Conservation (phyloP, 2,329 filamentous ascomycete genomes). For the Knoxdaviesia proteae region DNA sequence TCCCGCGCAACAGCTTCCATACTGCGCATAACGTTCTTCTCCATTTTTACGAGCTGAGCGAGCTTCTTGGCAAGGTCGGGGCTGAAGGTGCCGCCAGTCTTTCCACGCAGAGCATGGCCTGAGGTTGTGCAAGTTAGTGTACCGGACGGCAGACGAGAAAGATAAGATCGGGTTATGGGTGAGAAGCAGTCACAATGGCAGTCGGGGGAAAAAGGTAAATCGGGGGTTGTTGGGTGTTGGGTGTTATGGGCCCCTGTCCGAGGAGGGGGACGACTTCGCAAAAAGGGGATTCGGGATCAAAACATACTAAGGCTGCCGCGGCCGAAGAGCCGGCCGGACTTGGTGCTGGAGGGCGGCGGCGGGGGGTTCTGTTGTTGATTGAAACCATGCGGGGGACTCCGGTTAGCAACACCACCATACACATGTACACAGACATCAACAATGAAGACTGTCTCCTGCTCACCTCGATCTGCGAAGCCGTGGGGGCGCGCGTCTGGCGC, state of each 20-base stretch:
- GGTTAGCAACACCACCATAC: too few species aligned
- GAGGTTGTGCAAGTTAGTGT: conserved; percentile 3
- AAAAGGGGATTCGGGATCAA: background rate
- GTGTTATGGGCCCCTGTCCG: background rate
- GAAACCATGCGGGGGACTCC: too few species aligned
- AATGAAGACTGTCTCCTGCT: too few species aligned
- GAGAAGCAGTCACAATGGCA: background rate
- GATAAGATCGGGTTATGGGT: background rate
- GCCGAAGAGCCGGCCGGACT: conserved; percentile 75
- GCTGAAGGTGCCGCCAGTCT: conserved; percentile 55
- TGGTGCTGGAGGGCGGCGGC: conserved; percentile 77
- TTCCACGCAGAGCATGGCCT: conserved; percentile 51
- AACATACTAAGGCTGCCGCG: conserved; percentile 67
- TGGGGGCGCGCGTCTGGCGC: conserved; percentile 91
- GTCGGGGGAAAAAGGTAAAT: background rate
- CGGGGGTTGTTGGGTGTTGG: background rate
- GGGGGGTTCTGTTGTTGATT: conserved; percentile 54
- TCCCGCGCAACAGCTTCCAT: conserved; percentile 88
- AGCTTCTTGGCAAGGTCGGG: conserved; percentile 94
- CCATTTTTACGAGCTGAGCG: conserved; percentile 97
- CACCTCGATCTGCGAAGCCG: conserved; percentile 56
- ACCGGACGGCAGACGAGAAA: background rate
- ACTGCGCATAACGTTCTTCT: conserved; percentile 99
- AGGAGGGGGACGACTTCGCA: background rate
- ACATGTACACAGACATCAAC: too few species aligned